Conservation (phyloP, 2,329 filamentous ascomycete species). For the Xylaria sp. region DNA sequence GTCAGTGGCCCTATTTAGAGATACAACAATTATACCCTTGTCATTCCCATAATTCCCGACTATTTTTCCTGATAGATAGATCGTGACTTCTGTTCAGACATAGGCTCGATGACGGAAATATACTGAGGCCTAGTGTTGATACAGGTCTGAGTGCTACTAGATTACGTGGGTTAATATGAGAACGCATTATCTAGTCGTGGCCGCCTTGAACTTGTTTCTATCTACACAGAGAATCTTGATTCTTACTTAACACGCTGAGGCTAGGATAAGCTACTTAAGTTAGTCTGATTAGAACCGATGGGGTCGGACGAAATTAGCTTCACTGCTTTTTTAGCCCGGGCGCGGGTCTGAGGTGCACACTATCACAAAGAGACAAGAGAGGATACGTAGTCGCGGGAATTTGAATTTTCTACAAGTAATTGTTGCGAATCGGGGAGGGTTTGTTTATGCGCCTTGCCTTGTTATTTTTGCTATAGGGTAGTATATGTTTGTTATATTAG, state of each 20-base stretch:
- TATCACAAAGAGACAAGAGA: neutral
- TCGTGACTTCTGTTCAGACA: no score
- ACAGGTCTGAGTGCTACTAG: no score
- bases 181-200: neutral
- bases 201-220: no score
- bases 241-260: neutral
- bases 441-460: neutral
- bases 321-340: neutral
- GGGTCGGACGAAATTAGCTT: neutral
- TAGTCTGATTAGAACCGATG: no score
- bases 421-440: neutral
- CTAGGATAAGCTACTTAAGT: no score
- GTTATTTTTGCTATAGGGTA: neutral
- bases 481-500: neutral
- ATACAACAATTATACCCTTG: constrained; percentile 26
- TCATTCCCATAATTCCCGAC: neutral
- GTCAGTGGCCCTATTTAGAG: neutral
- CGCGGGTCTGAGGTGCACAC: neutral
- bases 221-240: neutral
- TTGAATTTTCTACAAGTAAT: neutral
- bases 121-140: neutral
- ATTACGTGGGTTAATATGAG: neutral
- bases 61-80: neutral
- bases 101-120: neutral
- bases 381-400: neutral